Evolutionary conservation across 139 green algal genomes (phyloP).

Genomic region (Zygnema cylindricum): DNA sequence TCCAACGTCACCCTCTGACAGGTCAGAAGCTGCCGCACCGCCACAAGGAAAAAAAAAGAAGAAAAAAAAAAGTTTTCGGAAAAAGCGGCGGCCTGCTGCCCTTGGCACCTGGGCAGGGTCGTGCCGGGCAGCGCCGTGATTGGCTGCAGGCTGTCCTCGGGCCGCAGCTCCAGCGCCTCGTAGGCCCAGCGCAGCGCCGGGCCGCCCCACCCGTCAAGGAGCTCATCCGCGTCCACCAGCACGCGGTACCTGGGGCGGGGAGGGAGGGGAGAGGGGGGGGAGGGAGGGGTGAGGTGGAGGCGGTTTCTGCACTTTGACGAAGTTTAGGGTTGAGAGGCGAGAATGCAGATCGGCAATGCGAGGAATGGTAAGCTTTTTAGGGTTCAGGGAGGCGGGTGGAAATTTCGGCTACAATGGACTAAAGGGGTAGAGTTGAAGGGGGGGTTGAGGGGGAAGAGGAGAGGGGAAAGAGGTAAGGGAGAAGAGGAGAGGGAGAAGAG

Average conservation of each 20-base stretch:
- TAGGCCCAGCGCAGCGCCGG: slow-evolving; percentile 9
- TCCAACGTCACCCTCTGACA: neutral
- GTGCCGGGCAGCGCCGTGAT: slow-evolving; percentile 50
- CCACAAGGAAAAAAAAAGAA: too few species aligned
- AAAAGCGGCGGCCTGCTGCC: too few species aligned
- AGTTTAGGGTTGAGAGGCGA: neutral
- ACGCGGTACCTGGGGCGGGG: slow-evolving; percentile 52
- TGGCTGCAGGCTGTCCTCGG: slow-evolving; percentile 49
- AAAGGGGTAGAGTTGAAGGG: neutral
- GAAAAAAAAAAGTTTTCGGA: too few species aligned
- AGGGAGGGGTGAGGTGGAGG: neutral
- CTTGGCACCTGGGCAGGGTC: slow-evolving; percentile 47
- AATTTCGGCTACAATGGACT: neutral
- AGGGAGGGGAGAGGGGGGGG: neutral
- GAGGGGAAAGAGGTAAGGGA: neutral
- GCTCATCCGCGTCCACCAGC: slow-evolving; percentile 53
- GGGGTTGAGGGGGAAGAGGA: neutral
- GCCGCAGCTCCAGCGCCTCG: neutral
- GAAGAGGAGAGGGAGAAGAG: neutral
- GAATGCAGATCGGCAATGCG: neutral
- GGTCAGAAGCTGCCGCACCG: too few species aligned
- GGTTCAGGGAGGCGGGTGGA: neutral
- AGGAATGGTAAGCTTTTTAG: neutral
- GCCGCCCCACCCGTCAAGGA: slow-evolving; percentile 37
- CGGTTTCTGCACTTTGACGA: slow-evolving; percentile 23